Percentiles rank a stretch among this genome's conserved stretches.
phyloP scores from a whole-genome alignment of 306 rosid genomes.

The Sophora flavescens region DNA sequence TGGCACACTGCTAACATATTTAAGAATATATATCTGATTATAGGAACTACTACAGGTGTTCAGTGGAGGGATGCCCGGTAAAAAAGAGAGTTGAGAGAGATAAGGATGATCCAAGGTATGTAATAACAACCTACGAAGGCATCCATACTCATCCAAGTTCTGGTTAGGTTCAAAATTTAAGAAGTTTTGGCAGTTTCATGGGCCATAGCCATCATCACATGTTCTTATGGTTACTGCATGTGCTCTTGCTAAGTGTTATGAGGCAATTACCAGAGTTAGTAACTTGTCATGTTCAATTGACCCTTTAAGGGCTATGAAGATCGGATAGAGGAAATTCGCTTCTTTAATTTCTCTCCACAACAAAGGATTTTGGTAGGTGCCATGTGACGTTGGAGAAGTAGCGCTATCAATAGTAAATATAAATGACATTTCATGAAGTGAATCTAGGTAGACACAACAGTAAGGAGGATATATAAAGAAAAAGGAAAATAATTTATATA shows the following conservation, averaged over 20 bases:
- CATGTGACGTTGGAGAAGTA: neutral
- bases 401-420: neutral
- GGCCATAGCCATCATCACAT: slow-evolving; percentile 1
- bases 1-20: neutral
- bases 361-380: neutral
- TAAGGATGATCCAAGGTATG: slow-evolving; percentile 66
- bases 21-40: slow-evolving; percentile 9
- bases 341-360: slow-evolving; percentile 8
- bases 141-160: slow-evolving; percentile 70
- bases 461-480: neutral
- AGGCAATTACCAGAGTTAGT: neutral
- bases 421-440: neutral
- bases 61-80: slow-evolving; percentile 78
- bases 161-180: neutral
- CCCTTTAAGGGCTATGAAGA: neutral
- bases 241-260: slow-evolving; percentile 8
- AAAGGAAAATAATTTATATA: too few relatives aligned
- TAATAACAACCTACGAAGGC: slow-evolving; percentile 87
- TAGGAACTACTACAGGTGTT: slow-evolving; percentile 88
- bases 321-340: neutral
- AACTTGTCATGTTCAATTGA: slow-evolving; percentile 14
- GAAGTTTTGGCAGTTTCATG: slow-evolving; percentile 3
- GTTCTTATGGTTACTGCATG: neutral
- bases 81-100: slow-evolving; percentile 94
- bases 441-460: neutral